A percentile compares a stretch with the other conserved stretches of the same genome.
Conservation (phyloP, 1,284 basidiomycete genomes). For the Agaricales sp. region DNA sequence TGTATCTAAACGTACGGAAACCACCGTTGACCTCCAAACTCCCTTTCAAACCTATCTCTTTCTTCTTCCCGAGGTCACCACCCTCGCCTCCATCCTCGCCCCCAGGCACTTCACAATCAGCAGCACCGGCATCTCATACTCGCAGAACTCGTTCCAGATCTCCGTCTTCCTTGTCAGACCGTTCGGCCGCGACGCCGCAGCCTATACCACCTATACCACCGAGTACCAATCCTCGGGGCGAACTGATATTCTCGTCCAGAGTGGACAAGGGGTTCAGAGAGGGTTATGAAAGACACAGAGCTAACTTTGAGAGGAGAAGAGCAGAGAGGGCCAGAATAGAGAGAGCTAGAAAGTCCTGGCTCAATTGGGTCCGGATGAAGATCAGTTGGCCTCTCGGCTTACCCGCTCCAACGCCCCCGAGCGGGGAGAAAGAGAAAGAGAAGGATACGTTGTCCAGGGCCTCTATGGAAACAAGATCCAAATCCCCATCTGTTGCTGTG, state of each 20-base stretch:
- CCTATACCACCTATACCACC: constrained; percentile 82
- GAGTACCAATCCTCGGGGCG: constrained; percentile 83
- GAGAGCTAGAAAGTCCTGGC: constrained; percentile 29
- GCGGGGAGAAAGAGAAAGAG: constrained; percentile 9
- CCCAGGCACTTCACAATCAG: constrained; percentile 9
- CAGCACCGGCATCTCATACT: constrained; percentile 14
- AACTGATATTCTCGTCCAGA: constrained; percentile 90
- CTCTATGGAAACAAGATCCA: too few relatives aligned
- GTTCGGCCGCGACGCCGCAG: constrained; percentile 70
- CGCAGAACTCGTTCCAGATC: constrained; percentile 19
- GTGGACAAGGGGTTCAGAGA: constrained; percentile 81
- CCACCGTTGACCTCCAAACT: constrained; percentile 54
- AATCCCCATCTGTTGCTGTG: too few relatives aligned
- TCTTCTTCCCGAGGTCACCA: constrained; percentile 48
- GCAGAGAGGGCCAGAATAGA: constrained; percentile 50
- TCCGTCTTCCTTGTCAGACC: constrained; percentile 25
- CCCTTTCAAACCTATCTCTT: constrained; percentile 52
- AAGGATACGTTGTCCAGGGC: constrained; percentile 16
- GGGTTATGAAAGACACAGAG: constrained; percentile 86
- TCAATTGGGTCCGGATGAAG: constrained; percentile 29
- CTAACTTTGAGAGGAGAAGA: constrained; percentile 80
- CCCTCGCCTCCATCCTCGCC: constrained; percentile 16
- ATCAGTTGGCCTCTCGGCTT: constrained; percentile 22
- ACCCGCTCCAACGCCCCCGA: constrained; percentile 8
- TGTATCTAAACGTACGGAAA: constrained; percentile 91